Evolutionary conservation across 169 alveolate species (phyloP).

Genomic region (Hepatocystis sp.): DNA sequence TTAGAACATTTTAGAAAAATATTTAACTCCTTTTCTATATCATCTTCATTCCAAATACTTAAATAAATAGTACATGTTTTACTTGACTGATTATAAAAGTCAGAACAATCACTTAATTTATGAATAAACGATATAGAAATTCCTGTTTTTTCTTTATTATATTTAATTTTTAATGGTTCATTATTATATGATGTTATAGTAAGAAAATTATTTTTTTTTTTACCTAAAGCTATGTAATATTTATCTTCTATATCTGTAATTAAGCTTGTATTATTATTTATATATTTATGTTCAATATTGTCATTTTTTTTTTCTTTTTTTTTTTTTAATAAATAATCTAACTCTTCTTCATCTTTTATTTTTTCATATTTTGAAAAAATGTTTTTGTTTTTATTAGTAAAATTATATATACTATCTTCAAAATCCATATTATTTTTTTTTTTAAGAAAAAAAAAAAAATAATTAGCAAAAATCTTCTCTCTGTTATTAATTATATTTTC

Average conservation of each 20-base stretch:
- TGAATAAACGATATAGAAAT: slow-evolving; percentile 48
- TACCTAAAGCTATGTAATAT: slow-evolving; percentile 30
- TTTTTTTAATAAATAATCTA: too few relatives aligned
- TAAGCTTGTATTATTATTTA: too few relatives aligned
- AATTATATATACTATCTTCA: too few relatives aligned
- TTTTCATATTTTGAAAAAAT: too few relatives aligned
- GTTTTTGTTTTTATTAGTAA: too few relatives aligned
- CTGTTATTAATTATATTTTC: too few relatives aligned
- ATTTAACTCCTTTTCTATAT: slow-evolving; percentile 24
- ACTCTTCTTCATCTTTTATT: too few relatives aligned
- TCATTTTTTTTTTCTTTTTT: too few relatives aligned
- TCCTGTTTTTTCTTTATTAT: slow-evolving; percentile 12
- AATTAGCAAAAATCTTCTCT: too few relatives aligned
- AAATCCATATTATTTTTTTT: too few relatives aligned
- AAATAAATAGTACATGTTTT: slow-evolving; percentile 28
- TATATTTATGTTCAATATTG: too few relatives aligned
- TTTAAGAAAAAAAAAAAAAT: too few relatives aligned
- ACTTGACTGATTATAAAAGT: slow-evolving; percentile 16
- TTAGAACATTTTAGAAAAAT: slow-evolving; percentile 20
- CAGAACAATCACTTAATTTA: slow-evolving; percentile 31
- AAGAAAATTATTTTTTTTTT: slow-evolving; percentile 14
- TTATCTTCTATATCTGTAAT: slow-evolving; percentile 14
- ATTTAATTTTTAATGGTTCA: slow-evolving; percentile 15
- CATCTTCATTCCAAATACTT: slow-evolving; percentile 69
- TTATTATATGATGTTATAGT: slow-evolving; percentile 9